These are phyloP conservation scores for Boletus patriciae DNA, from an alignment of 768 basidiomycete species.

Conservation along the genomic window DNA sequence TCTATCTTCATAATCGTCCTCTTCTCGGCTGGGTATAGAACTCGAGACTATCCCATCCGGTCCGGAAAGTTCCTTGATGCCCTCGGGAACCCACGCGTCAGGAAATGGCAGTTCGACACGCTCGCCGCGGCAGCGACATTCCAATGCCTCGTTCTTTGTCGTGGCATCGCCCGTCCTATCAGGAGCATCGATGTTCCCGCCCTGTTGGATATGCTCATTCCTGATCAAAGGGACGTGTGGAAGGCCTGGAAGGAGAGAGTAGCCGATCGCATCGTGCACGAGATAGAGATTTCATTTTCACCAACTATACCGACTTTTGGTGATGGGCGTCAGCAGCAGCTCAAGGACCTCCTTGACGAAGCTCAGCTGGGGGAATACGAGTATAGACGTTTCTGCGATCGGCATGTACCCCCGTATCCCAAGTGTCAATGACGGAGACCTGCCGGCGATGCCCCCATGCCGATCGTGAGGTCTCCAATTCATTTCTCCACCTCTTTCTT, in stretches of 20 bases:
- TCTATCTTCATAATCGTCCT: not conserved
- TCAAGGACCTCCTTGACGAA: not conserved
- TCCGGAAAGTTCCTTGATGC: not conserved
- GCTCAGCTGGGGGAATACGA: not conserved
- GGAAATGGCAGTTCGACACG: not conserved
- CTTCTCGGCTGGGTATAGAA: not conserved
- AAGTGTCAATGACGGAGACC: too few relatives aligned
- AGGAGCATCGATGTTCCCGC: not conserved
- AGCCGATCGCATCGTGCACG: constrained; percentile 1
- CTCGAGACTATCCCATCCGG: not conserved
- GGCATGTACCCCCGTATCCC: too few relatives aligned
- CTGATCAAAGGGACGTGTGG: not conserved
- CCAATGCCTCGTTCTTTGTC: not conserved
- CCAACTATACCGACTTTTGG: not conserved
- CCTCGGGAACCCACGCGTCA: not conserved
- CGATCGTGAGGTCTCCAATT: too few relatives aligned
- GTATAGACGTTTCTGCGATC: not conserved
- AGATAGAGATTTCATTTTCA: not conserved
- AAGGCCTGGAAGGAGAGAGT: constrained; percentile 1
- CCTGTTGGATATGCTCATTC: not conserved
- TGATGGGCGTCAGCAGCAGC: not conserved
- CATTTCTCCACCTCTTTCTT: too few relatives aligned
- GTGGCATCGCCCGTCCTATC: not conserved
- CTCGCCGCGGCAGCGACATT: not conserved
- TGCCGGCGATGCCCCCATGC: too few relatives aligned